Percentiles rank a stretch among this genome's conserved stretches.
Conservation (phyloP, 2,329 filamentous ascomycete species). For the Exophiala calicioides region DNA sequence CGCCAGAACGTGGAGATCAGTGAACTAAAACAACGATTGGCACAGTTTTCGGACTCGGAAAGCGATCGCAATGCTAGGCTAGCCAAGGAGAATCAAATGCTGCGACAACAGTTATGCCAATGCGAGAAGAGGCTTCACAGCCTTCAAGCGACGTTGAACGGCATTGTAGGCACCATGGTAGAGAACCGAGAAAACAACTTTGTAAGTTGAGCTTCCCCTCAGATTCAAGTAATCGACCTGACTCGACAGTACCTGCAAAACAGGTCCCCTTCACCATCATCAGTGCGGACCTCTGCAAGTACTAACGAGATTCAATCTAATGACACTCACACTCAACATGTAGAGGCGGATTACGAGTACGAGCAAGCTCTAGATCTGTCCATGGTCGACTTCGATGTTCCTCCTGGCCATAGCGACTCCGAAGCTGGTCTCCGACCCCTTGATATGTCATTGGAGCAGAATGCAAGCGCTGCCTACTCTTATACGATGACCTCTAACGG, state of each 20-base stretch:
- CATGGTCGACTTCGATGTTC: not conserved
- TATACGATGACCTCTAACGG: too few relatives aligned
- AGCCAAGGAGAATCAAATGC: conserved; percentile 11
- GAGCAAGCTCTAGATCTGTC: not conserved
- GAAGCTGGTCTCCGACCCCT: not conserved
- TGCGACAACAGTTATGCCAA: conserved; percentile 14
- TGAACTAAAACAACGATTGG: conserved; percentile 17
- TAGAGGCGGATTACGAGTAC: not conserved
- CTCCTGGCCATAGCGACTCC: not conserved
- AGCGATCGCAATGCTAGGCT: conserved; percentile 16
- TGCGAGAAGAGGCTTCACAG: conserved; percentile 19
- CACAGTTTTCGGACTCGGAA: conserved; percentile 16
- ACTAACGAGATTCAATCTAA: too few relatives aligned
- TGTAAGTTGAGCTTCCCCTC: not conserved
- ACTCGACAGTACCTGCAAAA: too few relatives aligned
- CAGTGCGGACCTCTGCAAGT: not conserved
- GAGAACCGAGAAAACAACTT: conserved; percentile 5
- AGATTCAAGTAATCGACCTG: not conserved
- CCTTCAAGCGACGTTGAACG: conserved; percentile 16
- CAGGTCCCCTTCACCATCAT: not conserved
- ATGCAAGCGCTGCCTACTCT: not conserved
- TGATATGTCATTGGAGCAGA: not conserved
- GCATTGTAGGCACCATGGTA: conserved; percentile 10
- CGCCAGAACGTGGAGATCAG: conserved; percentile 17
- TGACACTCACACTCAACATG: not conserved